Base-by-base conservation (phyloP, 2,329 filamentous ascomycete genomes). In the Cryphonectria parasitica region DNA sequence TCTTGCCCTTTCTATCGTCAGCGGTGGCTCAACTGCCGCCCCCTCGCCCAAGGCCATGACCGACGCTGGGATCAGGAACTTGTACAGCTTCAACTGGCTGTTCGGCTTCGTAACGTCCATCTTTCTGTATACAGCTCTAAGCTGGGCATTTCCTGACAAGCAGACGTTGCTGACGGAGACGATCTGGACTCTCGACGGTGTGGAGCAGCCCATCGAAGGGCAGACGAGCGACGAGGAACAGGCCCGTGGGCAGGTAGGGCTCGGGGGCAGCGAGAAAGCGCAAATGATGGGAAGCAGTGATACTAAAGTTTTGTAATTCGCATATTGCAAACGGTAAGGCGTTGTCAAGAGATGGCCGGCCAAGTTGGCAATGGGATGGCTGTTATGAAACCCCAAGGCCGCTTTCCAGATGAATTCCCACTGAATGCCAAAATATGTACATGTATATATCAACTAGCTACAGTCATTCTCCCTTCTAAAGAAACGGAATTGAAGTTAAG, bases 51-150 rank as follows among this genome's bases (percentile, higher is more conserved):
- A 71, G 22, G 63, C n/a, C 31, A 6, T 49, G 13, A 74, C 77
- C n/a, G 69, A 69, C 45, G 45, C 73, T 66, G 77, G 77, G 3
- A 69, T 77, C 15, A 62, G 67, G 39, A 74, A 79, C 41, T 67
- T 79, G 39, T 79, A 78, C 68, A 73, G 71, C 39, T 75, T 79
- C 49, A 78, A 78, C 41, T 79, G 77, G 77, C 56, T 78, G 22
- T 78, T 77, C 41, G 77, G 77, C 0, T 79, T 78, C 58, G 75
- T 77, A 49, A 70, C 74, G 41, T 88, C 87, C 10, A 84, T 86
- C 28, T 65, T 88, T 3, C 82, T 91, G 0, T 91, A 91, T 78
- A 79, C 86, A 13, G 75, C 72, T 0, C 74, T 91, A 28, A 86
- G 82, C 64, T 80, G 79, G 70, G 74, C 80, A 2, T 85, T 87